A percentile compares a stretch with the other conserved stretches of the same genome.
Evolutionary conservation across 305 asterid species (phyloP).

Genomic region (Solanum aculeatissimum): DNA sequence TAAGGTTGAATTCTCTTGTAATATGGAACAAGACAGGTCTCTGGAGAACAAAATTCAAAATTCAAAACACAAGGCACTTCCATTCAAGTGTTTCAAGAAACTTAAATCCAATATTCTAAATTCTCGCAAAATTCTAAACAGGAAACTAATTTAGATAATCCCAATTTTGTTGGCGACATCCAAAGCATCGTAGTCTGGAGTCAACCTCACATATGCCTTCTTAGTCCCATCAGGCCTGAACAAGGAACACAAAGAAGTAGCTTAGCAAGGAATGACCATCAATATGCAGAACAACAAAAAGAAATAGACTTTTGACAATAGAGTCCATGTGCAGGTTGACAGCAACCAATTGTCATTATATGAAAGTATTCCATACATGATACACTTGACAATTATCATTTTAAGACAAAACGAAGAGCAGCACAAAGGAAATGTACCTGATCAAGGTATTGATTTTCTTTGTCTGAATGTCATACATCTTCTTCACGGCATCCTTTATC

Average conservation of each 20-base stretch:
- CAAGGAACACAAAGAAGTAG: not conserved
- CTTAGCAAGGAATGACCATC: not conserved
- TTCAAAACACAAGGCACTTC: not conserved
- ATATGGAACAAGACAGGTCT: not conserved
- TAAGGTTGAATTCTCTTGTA: not conserved
- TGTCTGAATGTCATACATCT: conserved; percentile 44
- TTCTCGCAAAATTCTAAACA: not conserved
- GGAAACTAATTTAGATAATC: conserved; percentile 29
- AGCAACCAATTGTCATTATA: not conserved
- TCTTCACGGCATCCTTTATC: conserved; percentile 45
- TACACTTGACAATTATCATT: not conserved
- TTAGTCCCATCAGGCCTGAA: conserved; percentile 82
- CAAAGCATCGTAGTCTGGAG: conserved; percentile 70
- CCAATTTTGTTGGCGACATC: conserved; percentile 78
- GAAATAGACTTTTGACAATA: no score
- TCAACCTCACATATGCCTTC: conserved; percentile 69
- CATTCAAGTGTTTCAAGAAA: not conserved
- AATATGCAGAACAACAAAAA: not conserved
- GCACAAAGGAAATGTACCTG: conserved; percentile 17
- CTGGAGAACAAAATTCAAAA: not conserved
- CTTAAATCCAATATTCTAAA: not conserved
- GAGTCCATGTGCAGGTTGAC: not conserved
- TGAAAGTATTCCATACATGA: no score
- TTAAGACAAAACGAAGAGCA: not conserved
- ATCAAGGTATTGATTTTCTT: conserved; percentile 49